phyloP scores from a whole-genome alignment of 2,329 filamentous ascomycete genomes.

The Penicillium sp. region DNA sequence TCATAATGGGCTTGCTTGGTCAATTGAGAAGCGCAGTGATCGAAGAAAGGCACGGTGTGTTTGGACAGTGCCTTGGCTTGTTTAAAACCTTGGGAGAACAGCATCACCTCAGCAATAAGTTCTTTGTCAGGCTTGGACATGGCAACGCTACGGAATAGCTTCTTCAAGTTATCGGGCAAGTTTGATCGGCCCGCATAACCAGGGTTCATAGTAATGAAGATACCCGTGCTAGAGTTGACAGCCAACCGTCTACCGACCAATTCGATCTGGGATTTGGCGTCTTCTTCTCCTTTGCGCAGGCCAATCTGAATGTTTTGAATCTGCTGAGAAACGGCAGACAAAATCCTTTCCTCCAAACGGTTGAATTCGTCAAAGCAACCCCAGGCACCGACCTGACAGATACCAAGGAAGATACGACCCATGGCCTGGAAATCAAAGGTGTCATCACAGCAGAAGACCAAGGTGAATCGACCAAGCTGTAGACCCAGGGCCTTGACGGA shows the following conservation, averaged over 20 bases:
- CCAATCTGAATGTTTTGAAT: constrained; percentile 99
- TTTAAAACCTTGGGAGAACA: constrained; percentile 98
- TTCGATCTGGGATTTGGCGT: constrained; percentile 87
- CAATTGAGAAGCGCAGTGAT: constrained; percentile 75
- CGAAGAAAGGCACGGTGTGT: constrained; percentile 97
- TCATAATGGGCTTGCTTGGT: constrained; percentile 99
- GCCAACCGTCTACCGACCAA: constrained; percentile 85
- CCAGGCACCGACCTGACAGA: constrained; percentile 98
- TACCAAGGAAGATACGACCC: constrained; percentile 98
- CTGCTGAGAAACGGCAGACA: constrained; percentile 97
- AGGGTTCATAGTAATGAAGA: constrained; percentile 99
- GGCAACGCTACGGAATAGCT: constrained; percentile 96
- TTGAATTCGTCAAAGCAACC: constrained; percentile 99
- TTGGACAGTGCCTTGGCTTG: constrained; percentile 92
- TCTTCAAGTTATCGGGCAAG: constrained; percentile 98
- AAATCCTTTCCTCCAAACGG: constrained; percentile 92
- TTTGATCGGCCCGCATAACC: constrained; percentile 98
- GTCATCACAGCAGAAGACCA: constrained; percentile 99
- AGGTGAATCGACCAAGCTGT: constrained; percentile 92
- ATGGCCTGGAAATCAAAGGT: constrained; percentile 99
- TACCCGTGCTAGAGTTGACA: constrained; percentile 91
- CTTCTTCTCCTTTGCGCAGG: constrained; percentile 77
- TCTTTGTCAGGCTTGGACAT: constrained; percentile 99
- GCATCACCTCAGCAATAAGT: constrained; percentile 98
- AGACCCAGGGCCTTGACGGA: constrained; percentile 97